phyloP scores from a whole-genome alignment of 2,329 filamentous ascomycete genomes.

The Monilinia fructigena region DNA sequence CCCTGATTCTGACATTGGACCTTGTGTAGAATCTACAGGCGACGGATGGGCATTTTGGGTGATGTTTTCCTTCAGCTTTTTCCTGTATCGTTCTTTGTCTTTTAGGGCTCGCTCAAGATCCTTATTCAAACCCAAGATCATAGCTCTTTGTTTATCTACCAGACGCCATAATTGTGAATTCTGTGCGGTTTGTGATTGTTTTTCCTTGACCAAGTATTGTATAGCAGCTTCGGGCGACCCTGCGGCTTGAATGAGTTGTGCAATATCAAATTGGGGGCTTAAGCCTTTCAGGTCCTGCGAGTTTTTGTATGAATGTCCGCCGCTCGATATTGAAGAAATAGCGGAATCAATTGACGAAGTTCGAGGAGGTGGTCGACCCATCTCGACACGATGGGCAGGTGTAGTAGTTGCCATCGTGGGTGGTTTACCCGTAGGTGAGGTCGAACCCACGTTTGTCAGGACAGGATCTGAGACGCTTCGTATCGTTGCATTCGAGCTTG shows the following conservation, averaged over 20 bases:
- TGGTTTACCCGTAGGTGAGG: constrained; percentile 30
- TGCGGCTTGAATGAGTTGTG: constrained; percentile 74
- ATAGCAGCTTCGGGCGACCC: constrained; percentile 89
- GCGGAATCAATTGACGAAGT: constrained; percentile 91
- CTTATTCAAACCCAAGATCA: constrained; percentile 92
- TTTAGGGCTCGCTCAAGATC: constrained; percentile 88
- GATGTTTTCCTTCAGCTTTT: constrained; percentile 78
- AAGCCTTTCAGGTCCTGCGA: constrained; percentile 52
- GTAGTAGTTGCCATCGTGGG: constrained; percentile 36
- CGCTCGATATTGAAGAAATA: constrained; percentile 72
- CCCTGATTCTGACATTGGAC: constrained; percentile 34
- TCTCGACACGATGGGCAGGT: constrained; percentile 36
- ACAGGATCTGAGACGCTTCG: constrained; percentile 41
- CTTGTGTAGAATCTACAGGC: constrained; percentile 38
- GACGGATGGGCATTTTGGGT: constrained; percentile 41
- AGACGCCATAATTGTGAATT: constrained; percentile 92
- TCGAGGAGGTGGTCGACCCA: constrained; percentile 51
- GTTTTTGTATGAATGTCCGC: constrained; percentile 56
- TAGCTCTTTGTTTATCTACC: constrained; percentile 91
- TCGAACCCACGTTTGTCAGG: constrained; percentile 32
- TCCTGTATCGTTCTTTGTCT: constrained; percentile 91
- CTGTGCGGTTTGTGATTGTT: constrained; percentile 82
- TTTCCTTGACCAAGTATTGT: constrained; percentile 84
- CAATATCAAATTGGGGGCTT: constrained; percentile 70
- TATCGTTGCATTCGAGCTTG: constrained; percentile 36